Percentiles rank a stretch among this genome's conserved stretches.
Evolutionary conservation across 192 early-diverging fungal species (phyloP).

Genomic region (Backusella psychrophila): DNA sequence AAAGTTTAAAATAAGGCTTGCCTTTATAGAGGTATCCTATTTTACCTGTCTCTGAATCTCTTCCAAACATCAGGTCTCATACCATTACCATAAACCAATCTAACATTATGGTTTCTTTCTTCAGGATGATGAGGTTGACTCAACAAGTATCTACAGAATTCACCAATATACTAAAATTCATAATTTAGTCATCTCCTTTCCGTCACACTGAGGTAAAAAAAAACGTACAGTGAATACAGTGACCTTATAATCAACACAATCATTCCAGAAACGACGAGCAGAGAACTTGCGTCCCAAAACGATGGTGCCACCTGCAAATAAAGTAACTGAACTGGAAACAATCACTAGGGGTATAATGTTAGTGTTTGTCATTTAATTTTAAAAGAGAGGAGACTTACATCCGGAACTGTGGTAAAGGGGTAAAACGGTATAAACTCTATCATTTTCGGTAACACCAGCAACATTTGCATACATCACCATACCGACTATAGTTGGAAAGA

Average conservation of each 20-base stretch:
- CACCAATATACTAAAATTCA: constrained; percentile 59
- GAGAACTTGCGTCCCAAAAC: constrained; percentile 58
- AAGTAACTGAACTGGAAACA: constrained; percentile 25
- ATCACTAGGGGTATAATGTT: constrained; percentile 11
- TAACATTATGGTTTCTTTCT: constrained; percentile 55
- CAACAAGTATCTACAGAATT: constrained; percentile 65
- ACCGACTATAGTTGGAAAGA: constrained; percentile 11
- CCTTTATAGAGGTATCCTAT: neutral
- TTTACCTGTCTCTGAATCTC: constrained; percentile 45
- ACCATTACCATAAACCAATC: constrained; percentile 65
- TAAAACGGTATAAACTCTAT: constrained; percentile 55
- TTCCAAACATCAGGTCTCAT: constrained; percentile 68
- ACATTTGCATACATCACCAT: constrained; percentile 21
- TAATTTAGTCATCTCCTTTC: no score
- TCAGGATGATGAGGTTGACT: constrained; percentile 42
- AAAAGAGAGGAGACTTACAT: constrained; percentile 34
- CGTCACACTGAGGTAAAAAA: neutral
- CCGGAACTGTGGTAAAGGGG: constrained; percentile 67
- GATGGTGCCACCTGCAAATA: constrained; percentile 42
- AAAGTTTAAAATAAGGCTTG: no score
- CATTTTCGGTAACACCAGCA: constrained; percentile 22
- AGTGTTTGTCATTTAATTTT: neutral
- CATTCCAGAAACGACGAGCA: constrained; percentile 47
- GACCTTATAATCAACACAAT: constrained; percentile 43
- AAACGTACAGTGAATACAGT: constrained; percentile 42